Base-by-base conservation (phyloP, 2,329 filamentous ascomycete genomes). In the Phialophora expanda region DNA sequence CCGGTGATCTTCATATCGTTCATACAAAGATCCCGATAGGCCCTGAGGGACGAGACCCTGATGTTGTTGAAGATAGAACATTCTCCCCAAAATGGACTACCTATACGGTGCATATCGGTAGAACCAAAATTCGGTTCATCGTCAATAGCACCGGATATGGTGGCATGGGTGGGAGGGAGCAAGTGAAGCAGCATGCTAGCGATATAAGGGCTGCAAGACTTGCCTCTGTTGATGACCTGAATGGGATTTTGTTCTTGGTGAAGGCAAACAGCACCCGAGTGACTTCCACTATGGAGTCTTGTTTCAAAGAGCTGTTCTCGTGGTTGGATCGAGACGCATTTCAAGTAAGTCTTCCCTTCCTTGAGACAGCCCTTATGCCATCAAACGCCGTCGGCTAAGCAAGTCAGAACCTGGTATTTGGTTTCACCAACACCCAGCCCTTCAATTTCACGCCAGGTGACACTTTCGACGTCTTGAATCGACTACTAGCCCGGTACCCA, bases 111-210 rank as follows among this genome's bases (percentile, higher is more conserved):
- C 69, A 66, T 4, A 69, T 78, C 0, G 75, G 74, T 4, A 54
- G 65, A 34, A 69, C 66, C 0, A 73, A 72, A 65, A 65, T 79
- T 34, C 75, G 79, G 7, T 69, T 81, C 6, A 80, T 81, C 6
- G 80, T 81, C 53, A 80, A 82, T 64, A 81, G 80, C 0, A 80
- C 79, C 0, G 80, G 80, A 0, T 78, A 81, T 8, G 78, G 79
- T 3, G 79, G 82, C 58, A 79, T 77, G 1, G 74, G 78, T 7
- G 80, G 79, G 0, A 11, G 78, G 0, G 71, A 74, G 0, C 72
- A 75, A 24, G 79, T 82, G 67, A 71, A 72, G 14, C 71, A 75
- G 59, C 81, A 81, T 65, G 78, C 81, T 75, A 74, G 73, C 9
- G 75, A 81, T 64, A 78, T 82, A 38, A 24, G 2, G 24, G 65